Evolutionary conservation across 2,329 filamentous ascomycete species (phyloP), one percentile per base, ranked within the genome.

Genomic region (Pseudogymnoascus sp.): DNA sequence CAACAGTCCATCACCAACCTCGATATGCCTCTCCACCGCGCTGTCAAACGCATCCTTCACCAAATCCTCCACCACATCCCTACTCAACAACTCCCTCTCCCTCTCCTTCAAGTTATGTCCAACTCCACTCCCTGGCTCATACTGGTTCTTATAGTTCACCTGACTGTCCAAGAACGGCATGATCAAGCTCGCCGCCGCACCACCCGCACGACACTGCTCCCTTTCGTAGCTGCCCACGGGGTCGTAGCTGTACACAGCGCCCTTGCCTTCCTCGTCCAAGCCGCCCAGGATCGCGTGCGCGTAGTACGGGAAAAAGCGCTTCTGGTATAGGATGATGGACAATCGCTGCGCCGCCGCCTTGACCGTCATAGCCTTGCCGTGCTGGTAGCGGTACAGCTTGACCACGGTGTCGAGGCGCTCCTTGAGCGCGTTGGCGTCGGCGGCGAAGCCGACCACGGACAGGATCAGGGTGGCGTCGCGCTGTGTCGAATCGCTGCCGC

Each of bases 101-200:
- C 87, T 83, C 76, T 88, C 84, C 78, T 89, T 78, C 69, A 97
- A 78, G 60, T 86, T 87, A 75, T 96, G 89, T 43, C 93, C 93
- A 63, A 84, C 83, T 62, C 91, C 92, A 69, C 89, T 93, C 54
- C 88, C 90, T 9, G 93, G 92, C 61, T 94, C 82, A 74, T 96
- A 96, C 80, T 97, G 93, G 75, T 99, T 99, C 84, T 97, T 99
- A 82, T 93, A 93, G 79, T 97, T 97, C 80, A 99, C 94, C 78
- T 99, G 95, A 76, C 99, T 99, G 76, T 99, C 94, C 72, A 99
- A 78, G 82, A 99, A 99, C 1, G 94, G 94, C 90, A 97, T 99
- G 77, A 99, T 99, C 75, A 99, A 79, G 71, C 90, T 94, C 60
- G 91, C 88, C 18, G 92, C 92, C 12, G 94, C 92, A 70, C 94